Evolutionary conservation across 2,329 filamentous ascomycete genomes (phyloP), one percentile per base, ranked within the genome.

Genomic region (Aspergillus amoenus): DNA sequence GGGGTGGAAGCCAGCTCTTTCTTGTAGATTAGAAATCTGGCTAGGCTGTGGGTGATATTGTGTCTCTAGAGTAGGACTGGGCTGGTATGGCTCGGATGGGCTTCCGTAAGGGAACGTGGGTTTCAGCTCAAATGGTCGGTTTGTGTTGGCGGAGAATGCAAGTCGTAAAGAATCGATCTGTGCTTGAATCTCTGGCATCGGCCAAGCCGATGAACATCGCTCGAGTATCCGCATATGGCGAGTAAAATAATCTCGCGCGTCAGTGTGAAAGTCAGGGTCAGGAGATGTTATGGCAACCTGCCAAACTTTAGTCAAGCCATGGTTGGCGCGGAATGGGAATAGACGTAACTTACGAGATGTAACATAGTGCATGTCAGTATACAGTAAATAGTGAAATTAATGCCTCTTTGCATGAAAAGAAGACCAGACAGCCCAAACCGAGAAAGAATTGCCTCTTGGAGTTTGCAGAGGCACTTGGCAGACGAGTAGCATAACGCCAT

Each of bases 221-320:
- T 97, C 93, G 57, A 97, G 80, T 39, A 97, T 88, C 55, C 93
- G 87, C 93, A 97, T 97, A 67, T 97, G 93, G 47, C 93, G 84
- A 2, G 91, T 89, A 68, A 97, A 97, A 71, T 89, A 97, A 60
- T 93, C 89, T 32, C 90, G 84, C 5, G 93, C 91, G 71, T 96
- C 91, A 0, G 82, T 80, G 70, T 94, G 93, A 56, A 96, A 84
- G 40, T 94, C 90, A 1, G 91, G 90, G 71, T 97, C 93, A 17
- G 94, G 93, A 17, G 92, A 97, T 13, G 93, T 95, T 60, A 97
- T 88, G 4, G 93, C 93, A 64, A 96, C 89, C 93, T 95, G 52
- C n/a, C 40, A 41, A 55, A 39, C 51, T 32, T 52, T 52, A 51
- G 21, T n/a, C 13, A 27, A 39, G 32, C 13, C 44, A 13, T 27